Percentiles rank a stretch among this genome's conserved stretches.
These are phyloP conservation scores for Penicillium sumatraense DNA, from an alignment of 2,329 filamentous ascomycete genomes.

Conservation along the genomic window DNA sequence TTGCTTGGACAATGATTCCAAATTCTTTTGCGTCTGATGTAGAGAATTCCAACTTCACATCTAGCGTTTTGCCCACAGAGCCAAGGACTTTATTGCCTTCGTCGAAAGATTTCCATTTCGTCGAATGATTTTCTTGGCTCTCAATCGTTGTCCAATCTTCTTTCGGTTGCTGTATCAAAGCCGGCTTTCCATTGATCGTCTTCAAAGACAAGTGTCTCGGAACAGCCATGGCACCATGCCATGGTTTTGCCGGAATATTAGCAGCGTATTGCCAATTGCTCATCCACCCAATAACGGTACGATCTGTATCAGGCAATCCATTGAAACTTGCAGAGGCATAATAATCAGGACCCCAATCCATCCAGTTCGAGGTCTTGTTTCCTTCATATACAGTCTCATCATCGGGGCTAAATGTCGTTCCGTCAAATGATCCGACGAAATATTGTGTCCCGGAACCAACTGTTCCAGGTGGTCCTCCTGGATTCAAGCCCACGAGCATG, in stretches of 20 bases:
- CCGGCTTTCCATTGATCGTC: slow-evolving; percentile 17
- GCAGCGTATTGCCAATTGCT: slow-evolving; percentile 36
- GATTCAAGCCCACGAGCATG: slow-evolving; percentile 30
- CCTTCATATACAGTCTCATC: slow-evolving; percentile 13
- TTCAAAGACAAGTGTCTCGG: slow-evolving; percentile 28
- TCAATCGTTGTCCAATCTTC: slow-evolving; percentile 15
- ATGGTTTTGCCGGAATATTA: slow-evolving; percentile 28
- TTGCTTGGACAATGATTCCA: slow-evolving; percentile 26
- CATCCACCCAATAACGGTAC: slow-evolving; percentile 33
- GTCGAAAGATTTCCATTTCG: slow-evolving; percentile 9
- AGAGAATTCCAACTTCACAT: slow-evolving; percentile 26
- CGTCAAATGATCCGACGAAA: slow-evolving; percentile 34
- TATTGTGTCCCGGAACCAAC: slow-evolving; percentile 36
- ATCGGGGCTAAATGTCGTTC: slow-evolving; percentile 30
- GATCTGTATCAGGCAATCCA: slow-evolving; percentile 23
- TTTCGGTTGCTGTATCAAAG: slow-evolving; percentile 22
- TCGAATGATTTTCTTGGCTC: neutral
- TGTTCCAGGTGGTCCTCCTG: slow-evolving; percentile 34
- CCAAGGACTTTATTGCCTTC: slow-evolving; percentile 20
- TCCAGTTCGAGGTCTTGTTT: slow-evolving; percentile 30
- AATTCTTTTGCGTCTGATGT: slow-evolving; percentile 16
- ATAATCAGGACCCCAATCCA: slow-evolving; percentile 36
- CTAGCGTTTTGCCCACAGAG: slow-evolving; percentile 22
- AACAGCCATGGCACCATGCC: slow-evolving; percentile 34
- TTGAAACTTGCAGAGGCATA: slow-evolving; percentile 31